Evolutionary conservation across 2,329 filamentous ascomycete genomes (phyloP).

Genomic region (Aspergillus sp.): DNA sequence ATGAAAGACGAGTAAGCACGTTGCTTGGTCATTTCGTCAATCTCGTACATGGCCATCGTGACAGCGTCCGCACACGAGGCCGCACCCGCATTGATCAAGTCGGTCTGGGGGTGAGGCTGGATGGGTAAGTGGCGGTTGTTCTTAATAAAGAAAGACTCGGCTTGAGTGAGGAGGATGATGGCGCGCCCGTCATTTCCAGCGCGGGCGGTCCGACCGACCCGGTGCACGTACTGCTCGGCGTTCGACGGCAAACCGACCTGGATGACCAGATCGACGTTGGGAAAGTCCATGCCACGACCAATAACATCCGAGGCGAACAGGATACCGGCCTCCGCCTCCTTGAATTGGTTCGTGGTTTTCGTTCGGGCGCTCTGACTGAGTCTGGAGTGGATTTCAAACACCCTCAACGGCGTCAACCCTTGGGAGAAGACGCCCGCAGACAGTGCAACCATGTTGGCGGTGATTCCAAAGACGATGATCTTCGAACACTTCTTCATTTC

Average conservation of each 20-base stretch:
- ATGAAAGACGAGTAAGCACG: slow-evolving; percentile 38
- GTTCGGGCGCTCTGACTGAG: slow-evolving; percentile 70
- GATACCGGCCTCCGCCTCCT: slow-evolving; percentile 43
- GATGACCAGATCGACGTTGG: slow-evolving; percentile 49
- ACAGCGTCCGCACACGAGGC: slow-evolving; percentile 31
- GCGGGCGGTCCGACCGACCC: slow-evolving; percentile 64
- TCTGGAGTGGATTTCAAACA: slow-evolving; percentile 72
- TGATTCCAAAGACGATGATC: slow-evolving; percentile 83
- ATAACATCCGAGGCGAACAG: slow-evolving; percentile 51
- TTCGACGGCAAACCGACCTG: slow-evolving; percentile 52
- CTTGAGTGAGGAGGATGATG: slow-evolving; percentile 52
- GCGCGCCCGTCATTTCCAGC: slow-evolving; percentile 54
- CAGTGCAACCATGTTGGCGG: slow-evolving; percentile 63
- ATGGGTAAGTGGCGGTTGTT: slow-evolving; percentile 52
- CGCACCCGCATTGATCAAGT: slow-evolving; percentile 38
- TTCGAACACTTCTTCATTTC: slow-evolving; percentile 62
- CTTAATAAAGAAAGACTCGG: slow-evolving; percentile 53
- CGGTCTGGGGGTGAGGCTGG: slow-evolving; percentile 45
- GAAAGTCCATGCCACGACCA: slow-evolving; percentile 53
- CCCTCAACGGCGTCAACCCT: slow-evolving; percentile 31
- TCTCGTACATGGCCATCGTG: slow-evolving; percentile 23
- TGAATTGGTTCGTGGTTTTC: slow-evolving; percentile 46
- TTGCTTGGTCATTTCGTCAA: slow-evolving; percentile 33
- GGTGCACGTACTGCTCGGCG: slow-evolving; percentile 51
- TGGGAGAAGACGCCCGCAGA: slow-evolving; percentile 55